Percentiles rank a stretch among this genome's conserved stretches.
Conservation (phyloP, 2,329 filamentous ascomycete genomes). For the Pseudogymnoascus sp. region DNA sequence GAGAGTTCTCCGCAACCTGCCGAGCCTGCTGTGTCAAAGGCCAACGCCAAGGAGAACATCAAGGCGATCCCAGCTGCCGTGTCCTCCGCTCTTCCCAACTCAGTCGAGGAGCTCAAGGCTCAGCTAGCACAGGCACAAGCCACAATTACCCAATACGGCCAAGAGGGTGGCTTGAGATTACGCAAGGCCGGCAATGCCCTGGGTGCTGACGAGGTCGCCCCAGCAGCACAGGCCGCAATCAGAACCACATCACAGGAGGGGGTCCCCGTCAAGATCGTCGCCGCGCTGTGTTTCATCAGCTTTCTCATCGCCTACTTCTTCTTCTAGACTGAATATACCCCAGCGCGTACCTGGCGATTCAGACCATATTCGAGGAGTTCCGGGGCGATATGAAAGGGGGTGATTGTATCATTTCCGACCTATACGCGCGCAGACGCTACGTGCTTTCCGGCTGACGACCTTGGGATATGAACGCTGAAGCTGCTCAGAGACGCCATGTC, state of each 20-base stretch:
- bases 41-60: conserved; percentile 21
- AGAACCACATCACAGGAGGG: conserved; percentile 41
- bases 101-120: conserved; percentile 55
- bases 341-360: conserved; percentile 3
- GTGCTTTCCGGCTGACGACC: background rate
- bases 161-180: conserved; percentile 69
- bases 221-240: conserved; percentile 46
- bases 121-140: conserved; percentile 70
- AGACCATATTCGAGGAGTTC: background rate
- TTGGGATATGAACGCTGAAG: background rate
- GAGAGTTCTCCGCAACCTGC: background rate
- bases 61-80: conserved; percentile 39
- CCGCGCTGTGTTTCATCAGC: conserved; percentile 74
- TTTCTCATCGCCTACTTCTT: conserved; percentile 95
- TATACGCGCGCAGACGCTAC: background rate
- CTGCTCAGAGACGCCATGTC: background rate
- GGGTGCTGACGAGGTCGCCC: conserved; percentile 39
- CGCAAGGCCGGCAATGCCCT: conserved; percentile 54
- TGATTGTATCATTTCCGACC: conserved; percentile 1
- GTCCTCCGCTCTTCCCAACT: conserved; percentile 28
- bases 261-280: conserved; percentile 79
- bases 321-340: conserved; percentile 52
- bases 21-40: conserved; percentile 24
- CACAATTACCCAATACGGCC: conserved; percentile 59
- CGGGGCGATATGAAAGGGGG: background rate